A percentile compares a stretch with the other conserved stretches of the same genome.
These are phyloP conservation scores for Heliocybe sulcata DNA, from an alignment of 1,284 basidiomycete genomes.

Conservation along the genomic window DNA sequence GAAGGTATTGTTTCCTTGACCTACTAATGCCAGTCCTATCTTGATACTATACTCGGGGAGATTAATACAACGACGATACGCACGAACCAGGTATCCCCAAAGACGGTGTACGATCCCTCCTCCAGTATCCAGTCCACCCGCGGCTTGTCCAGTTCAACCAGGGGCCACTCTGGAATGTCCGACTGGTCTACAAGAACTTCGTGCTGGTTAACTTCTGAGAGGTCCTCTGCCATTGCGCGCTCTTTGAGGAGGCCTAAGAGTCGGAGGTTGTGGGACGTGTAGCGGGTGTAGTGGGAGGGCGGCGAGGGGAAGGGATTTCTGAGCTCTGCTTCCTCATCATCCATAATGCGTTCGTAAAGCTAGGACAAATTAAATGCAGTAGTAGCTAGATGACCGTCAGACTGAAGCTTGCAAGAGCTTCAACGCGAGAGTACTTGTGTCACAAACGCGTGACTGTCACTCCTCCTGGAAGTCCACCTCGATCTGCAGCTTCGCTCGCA, in stretches of 20 bases:
- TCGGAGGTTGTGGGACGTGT: conserved; percentile 60
- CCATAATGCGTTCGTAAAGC: conserved; percentile 26
- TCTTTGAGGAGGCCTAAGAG: conserved; percentile 54
- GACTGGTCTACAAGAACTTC: conserved; percentile 56
- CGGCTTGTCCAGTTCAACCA: conserved; percentile 68
- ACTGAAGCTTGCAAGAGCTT: neutral
- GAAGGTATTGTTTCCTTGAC: conserved; percentile 73
- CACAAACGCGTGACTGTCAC: neutral
- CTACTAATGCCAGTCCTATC: conserved; percentile 25
- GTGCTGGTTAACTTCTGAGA: conserved; percentile 42
- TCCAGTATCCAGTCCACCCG: conserved; percentile 78
- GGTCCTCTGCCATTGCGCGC: conserved; percentile 33
- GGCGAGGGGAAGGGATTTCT: conserved; percentile 79
- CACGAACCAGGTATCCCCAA: conserved; percentile 80
- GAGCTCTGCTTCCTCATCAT: conserved; percentile 67
- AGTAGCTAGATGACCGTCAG: too few species aligned
- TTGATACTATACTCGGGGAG: neutral
- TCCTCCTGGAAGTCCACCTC: neutral
- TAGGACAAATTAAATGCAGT: too few species aligned
- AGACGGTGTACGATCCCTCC: conserved; percentile 60
- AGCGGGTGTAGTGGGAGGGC: conserved; percentile 69
- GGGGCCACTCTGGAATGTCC: conserved; percentile 67
- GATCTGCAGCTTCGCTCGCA: neutral
- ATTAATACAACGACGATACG: conserved; percentile 16
- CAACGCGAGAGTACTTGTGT: neutral